Evolutionary conservation across 352 stramenopile genomes (phyloP).

Genomic region (Phytophthora tentaculata): DNA sequence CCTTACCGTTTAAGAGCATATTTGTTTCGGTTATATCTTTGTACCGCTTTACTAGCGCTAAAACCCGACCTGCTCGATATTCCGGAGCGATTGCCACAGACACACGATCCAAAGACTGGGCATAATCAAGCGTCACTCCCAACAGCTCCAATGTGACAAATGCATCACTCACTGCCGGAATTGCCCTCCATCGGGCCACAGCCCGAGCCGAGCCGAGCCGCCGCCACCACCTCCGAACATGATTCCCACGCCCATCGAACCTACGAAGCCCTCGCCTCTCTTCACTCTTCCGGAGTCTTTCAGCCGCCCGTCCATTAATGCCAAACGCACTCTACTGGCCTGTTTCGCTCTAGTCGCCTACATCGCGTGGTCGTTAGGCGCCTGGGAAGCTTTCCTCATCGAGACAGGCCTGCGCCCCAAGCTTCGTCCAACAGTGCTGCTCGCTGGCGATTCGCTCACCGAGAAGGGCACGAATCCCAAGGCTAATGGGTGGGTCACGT

Average conservation of each 20-base stretch:
- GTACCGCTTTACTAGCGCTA: too few relatives aligned
- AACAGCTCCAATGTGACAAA: conserved; percentile 4
- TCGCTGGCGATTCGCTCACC: conserved; percentile 55
- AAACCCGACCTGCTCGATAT: neutral
- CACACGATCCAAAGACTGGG: too few relatives aligned
- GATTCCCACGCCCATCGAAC: conserved; percentile 18
- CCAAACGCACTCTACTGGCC: conserved; percentile 18
- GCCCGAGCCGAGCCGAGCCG: conserved; percentile 2
- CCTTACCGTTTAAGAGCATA: neutral
- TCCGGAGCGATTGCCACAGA: neutral
- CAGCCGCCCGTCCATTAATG: conserved; percentile 3
- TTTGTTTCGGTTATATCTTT: too few relatives aligned
- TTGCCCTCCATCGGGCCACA: conserved; percentile 7
- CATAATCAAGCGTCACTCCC: neutral
- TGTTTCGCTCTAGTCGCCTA: conserved; percentile 24
- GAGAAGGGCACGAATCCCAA: conserved; percentile 40
- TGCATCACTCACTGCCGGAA: conserved; percentile 13
- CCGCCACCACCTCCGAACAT: conserved; percentile 7
- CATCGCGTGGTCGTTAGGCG: conserved; percentile 31
- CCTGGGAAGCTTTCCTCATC: conserved; percentile 28
- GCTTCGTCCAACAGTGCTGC: conserved; percentile 23
- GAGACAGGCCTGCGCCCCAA: conserved; percentile 26
- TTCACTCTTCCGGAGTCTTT: conserved; percentile 9
- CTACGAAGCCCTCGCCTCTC: conserved; percentile 4
- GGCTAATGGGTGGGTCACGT: conserved; percentile 42